Percentiles rank a stretch among this genome's conserved stretches.
phyloP scores from a whole-genome alignment of 768 basidiomycete species.

The Phlegmacium glaucopus region DNA sequence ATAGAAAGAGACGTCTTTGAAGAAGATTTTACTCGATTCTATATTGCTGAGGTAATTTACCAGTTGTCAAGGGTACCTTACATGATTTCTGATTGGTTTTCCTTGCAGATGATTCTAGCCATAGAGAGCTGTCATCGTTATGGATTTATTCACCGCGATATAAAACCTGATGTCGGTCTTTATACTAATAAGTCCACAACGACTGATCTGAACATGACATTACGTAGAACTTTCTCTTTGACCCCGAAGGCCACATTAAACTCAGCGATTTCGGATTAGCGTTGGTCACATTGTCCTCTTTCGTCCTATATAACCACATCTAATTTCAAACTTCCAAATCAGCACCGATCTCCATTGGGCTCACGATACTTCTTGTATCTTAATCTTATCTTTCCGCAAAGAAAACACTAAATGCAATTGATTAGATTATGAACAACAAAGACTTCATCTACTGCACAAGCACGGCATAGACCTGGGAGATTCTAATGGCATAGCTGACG shows the following conservation, averaged over 20 bases:
- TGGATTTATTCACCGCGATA: slow-evolving; percentile 97
- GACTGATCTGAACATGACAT: slow-evolving; percentile 11
- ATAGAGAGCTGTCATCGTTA: slow-evolving; percentile 91
- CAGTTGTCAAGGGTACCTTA: slow-evolving; percentile 5
- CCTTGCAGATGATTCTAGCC: slow-evolving; percentile 81
- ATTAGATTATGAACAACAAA: slow-evolving; percentile 91
- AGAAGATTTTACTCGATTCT: slow-evolving; percentile 90
- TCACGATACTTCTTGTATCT: slow-evolving; percentile 86
- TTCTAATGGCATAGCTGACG: slow-evolving; percentile 58
- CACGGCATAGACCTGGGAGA: slow-evolving; percentile 96
- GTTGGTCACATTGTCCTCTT: slow-evolving; percentile 55
- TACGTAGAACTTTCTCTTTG: slow-evolving; percentile 89
- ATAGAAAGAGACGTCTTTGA: slow-evolving; percentile 91
- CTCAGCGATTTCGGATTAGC: slow-evolving; percentile 96
- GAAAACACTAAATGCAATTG: slow-evolving; percentile 15
- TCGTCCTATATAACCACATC: slow-evolving; percentile 1
- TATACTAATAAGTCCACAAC: slow-evolving; percentile 14
- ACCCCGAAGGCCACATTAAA: slow-evolving; percentile 89
- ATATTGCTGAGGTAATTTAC: slow-evolving; percentile 78
- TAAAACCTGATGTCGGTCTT: slow-evolving; percentile 75
- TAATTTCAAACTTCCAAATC: slow-evolving; percentile 17
- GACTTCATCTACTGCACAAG: slow-evolving; percentile 81
- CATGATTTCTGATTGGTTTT: slow-evolving; percentile 15
- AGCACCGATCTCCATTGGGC: slow-evolving; percentile 96
- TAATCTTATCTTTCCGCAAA: slow-evolving; percentile 12